These are phyloP conservation scores for Pouteria campechiana DNA, from an alignment of 179 eudicot species.

Conservation along the genomic window DNA sequence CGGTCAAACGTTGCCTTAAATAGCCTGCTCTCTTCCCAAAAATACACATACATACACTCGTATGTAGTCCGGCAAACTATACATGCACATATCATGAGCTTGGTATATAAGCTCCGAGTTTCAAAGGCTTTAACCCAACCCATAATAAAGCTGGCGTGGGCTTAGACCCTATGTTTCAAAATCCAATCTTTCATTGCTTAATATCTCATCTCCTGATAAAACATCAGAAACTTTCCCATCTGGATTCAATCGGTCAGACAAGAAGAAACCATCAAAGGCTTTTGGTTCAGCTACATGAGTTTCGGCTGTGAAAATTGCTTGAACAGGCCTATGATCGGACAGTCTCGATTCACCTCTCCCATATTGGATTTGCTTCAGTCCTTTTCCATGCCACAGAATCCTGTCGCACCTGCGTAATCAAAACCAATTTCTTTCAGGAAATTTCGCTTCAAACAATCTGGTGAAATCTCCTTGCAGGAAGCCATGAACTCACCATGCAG, in stretches of 20 bases:
- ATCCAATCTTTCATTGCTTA: no score
- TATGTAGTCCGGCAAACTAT: no score
- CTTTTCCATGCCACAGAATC: conserved; percentile 29
- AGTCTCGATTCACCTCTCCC: conserved; percentile 20
- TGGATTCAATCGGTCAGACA: conserved; percentile 19
- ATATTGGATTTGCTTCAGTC: conserved; percentile 20
- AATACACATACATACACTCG: no score
- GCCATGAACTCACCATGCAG: conserved; percentile 28
- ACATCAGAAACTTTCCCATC: no score
- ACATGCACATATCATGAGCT: no score
- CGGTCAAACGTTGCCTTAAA: no score
- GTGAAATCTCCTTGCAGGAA: background rate
- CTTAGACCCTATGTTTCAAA: no score
- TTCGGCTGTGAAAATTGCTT: conserved; percentile 26
- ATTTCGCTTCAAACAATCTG: background rate
- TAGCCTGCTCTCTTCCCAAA: no score
- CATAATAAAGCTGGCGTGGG: no score
- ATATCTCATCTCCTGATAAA: no score
- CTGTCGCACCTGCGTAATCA: conserved; percentile 27
- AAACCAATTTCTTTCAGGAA: background rate
- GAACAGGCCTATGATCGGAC: conserved; percentile 37
- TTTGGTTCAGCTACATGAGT: conserved; percentile 6
- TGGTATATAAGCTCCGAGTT: no score
- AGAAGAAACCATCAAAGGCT: conserved; percentile 6
- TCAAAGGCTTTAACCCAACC: no score